These are phyloP conservation scores for Pythium brassicae DNA, from an alignment of 352 stramenopile species.

Conservation along the genomic window DNA sequence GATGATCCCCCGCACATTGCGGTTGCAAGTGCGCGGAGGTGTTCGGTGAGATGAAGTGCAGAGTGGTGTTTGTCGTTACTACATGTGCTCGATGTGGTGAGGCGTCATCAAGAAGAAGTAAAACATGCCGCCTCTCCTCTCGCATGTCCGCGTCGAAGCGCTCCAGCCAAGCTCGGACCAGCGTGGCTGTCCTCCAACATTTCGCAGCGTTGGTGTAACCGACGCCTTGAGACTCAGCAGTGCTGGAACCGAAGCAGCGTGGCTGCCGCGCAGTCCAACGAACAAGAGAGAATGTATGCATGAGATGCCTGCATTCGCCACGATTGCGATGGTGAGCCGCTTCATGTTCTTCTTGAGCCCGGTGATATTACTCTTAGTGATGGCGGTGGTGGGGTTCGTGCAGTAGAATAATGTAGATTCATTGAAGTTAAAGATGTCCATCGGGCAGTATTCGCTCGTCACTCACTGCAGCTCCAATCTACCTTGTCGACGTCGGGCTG, in stretches of 20 bases:
- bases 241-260: slow-evolving; percentile 1
- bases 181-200: slow-evolving; percentile 5
- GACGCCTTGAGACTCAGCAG: neutral
- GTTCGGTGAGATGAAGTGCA: slow-evolving; percentile 1
- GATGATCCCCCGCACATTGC: neutral
- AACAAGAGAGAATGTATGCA: neutral
- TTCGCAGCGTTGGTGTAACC: slow-evolving; percentile 5
- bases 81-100: neutral
- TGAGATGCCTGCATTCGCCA: neutral
- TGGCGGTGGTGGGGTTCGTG: neutral
- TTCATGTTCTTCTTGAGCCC: slow-evolving; percentile 2
- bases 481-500: neutral
- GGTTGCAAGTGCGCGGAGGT: neutral
- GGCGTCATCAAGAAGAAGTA: neutral
- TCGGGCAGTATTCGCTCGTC: slow-evolving; percentile 4
- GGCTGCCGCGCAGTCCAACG: neutral
- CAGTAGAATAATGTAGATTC: slow-evolving; percentile 3
- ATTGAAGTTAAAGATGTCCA: slow-evolving; percentile 10
- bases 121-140: neutral
- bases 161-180: slow-evolving; percentile 1
- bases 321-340: neutral
- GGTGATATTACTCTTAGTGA: neutral
- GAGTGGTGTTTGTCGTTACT: neutral
- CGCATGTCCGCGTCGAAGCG: neutral
- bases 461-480: neutral